Base-by-base conservation (phyloP, 2,329 filamentous ascomycete genomes). In the Dothiorella sarmentorum region DNA sequence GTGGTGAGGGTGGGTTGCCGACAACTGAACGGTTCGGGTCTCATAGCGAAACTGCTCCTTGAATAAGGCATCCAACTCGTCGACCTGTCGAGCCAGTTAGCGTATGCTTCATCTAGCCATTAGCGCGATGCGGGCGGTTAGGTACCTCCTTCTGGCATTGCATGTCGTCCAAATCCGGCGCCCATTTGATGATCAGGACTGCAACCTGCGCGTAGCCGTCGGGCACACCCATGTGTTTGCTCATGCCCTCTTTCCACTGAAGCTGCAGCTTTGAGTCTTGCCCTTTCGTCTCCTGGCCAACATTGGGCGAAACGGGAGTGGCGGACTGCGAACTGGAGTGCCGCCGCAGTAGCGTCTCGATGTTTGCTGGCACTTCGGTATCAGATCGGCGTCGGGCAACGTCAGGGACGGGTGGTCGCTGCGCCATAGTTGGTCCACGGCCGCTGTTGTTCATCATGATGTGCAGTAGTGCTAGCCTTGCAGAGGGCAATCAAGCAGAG, bases 111-210 rank as follows among this genome's bases (percentile, higher is more conserved):
- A 26, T 29, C n/a, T 26, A 24, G 10, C 31, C 22, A 4, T 24
- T 18, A 2, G 11, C n/a, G 11, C 2, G 10, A n/a, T 53, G 4
- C 3, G 29, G 4, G 29, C 3, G 7, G 29, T 26, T 3, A 45
- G 64, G 7, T 61, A 74, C 70, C 64, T 75, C 71, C 17, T 59
- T 37, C 9, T 55, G 60, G n/a, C 69, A 72, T 7, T 66, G 66
- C 13, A 74, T 61, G n/a, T 73, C 67, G 40, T 74, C 71, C 2
- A 75, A 53, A 6, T 65, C 53, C 27, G 70, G 66, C 0, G 61
- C 68, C 73, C 73, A 75, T 33, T 69, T 70, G 26, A 75, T 66
- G 4, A 75, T 61, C 3, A 75, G 59, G 1, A 73, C 73, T 7
- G 70, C 65, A 7, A 73, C 72, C 26, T 72, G 63, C 5, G 62